Percentiles rank a stretch among this genome's conserved stretches.
These are phyloP conservation scores for Sesbania bispinosa DNA, from an alignment of 306 rosid genomes.

Conservation along the genomic window DNA sequence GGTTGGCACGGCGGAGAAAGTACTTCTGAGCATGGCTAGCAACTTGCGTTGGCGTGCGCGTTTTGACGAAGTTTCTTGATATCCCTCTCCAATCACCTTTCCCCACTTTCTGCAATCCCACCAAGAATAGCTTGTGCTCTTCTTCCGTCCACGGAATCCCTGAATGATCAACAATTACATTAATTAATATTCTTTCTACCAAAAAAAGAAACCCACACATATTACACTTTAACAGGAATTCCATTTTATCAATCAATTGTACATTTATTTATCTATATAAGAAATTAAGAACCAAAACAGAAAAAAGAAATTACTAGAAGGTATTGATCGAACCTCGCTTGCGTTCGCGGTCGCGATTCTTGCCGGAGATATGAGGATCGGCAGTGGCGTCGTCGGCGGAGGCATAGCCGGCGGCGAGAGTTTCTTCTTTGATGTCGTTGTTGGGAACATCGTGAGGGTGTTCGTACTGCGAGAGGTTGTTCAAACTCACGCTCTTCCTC, in stretches of 20 bases:
- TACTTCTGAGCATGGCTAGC: slow-evolving; percentile 93
- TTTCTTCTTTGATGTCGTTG: slow-evolving; percentile 34
- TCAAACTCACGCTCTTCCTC: slow-evolving; percentile 83
- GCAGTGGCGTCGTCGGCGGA: slow-evolving; percentile 69
- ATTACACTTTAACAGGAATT: no score
- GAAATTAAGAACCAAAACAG: no score
- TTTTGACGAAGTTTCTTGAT: slow-evolving; percentile 72
- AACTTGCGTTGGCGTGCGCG: slow-evolving; percentile 85
- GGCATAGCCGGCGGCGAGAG: slow-evolving; percentile 57
- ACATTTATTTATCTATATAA: no score
- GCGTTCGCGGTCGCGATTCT: slow-evolving; percentile 64
- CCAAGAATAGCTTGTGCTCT: slow-evolving; percentile 73
- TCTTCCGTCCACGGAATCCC: slow-evolving; percentile 95
- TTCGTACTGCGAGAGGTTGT: slow-evolving; percentile 80
- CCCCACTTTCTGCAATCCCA: slow-evolving; percentile 80
- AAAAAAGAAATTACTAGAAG: no score
- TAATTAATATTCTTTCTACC: no score
- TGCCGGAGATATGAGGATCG: slow-evolving; percentile 35
- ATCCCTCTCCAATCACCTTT: slow-evolving; percentile 95
- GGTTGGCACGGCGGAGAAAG: slow-evolving; percentile 72
- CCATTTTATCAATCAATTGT: no score
- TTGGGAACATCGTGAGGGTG: slow-evolving; percentile 37
- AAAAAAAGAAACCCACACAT: no score
- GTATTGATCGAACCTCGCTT: slow-evolving; percentile 67
- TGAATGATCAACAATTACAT: no score